A percentile compares a stretch with the other conserved stretches of the same genome.
Conservation (phyloP, 1,284 basidiomycete genomes). For the Sporisorium exsertum region DNA sequence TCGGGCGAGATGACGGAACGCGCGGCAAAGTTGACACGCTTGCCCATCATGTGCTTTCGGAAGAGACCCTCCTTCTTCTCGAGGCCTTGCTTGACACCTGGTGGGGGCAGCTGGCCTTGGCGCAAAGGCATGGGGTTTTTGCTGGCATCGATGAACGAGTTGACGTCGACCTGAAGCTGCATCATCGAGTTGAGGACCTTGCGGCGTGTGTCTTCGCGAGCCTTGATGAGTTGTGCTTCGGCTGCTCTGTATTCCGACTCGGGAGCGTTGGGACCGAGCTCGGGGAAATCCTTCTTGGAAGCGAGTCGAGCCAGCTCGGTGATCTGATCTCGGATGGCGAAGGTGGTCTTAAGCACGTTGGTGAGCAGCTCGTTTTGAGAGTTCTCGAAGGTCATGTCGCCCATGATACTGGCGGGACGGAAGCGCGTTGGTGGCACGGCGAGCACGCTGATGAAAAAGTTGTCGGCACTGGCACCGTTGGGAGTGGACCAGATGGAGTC, state of each 20-base stretch:
- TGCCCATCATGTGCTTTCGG: slow-evolving; percentile 99
- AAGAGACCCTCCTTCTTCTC: slow-evolving; percentile 99
- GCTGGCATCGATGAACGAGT: slow-evolving; percentile 95
- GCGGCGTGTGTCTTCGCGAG: slow-evolving; percentile 74
- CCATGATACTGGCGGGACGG: slow-evolving; percentile 91
- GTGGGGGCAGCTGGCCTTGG: slow-evolving; percentile 90
- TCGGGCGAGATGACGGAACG: slow-evolving; percentile 99
- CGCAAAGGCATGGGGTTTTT: slow-evolving; percentile 89
- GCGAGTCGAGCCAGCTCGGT: slow-evolving; percentile 76
- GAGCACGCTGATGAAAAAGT: slow-evolving; percentile 96
- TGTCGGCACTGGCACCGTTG: slow-evolving; percentile 81
- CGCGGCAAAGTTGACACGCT: slow-evolving; percentile 99
- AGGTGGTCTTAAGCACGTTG: slow-evolving; percentile 82
- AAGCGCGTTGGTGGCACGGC: slow-evolving; percentile 94
- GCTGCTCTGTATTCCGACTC: slow-evolving; percentile 71
- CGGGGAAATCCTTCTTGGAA: slow-evolving; percentile 73
- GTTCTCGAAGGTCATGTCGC: slow-evolving; percentile 93
- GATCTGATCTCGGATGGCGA: slow-evolving; percentile 73
- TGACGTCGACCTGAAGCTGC: slow-evolving; percentile 93
- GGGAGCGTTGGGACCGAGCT: slow-evolving; percentile 60
- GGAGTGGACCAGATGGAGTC: slow-evolving; percentile 40
- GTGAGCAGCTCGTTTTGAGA: slow-evolving; percentile 94
- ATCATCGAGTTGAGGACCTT: slow-evolving; percentile 84
- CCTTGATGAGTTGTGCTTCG: slow-evolving; percentile 68
- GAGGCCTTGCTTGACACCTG: slow-evolving; percentile 93